Evolutionary conservation across 805 yeast genomes (phyloP).

Genomic region (Tetrapisispora namnaoensis): DNA sequence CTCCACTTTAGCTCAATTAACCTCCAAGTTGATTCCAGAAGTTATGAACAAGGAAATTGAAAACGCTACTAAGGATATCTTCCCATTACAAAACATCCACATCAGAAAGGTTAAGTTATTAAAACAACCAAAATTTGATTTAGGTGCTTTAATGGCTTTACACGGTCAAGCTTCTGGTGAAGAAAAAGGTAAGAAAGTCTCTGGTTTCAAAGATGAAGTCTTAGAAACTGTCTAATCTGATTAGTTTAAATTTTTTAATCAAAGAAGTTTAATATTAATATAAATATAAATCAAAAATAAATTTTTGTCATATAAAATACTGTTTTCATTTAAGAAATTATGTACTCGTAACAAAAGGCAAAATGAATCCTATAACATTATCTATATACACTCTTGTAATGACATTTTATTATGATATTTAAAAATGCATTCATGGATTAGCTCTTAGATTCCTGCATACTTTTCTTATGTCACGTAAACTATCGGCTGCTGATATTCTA

Average conservation of each 20-base stretch:
- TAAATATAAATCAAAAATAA: slow-evolving; percentile 3
- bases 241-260: slow-evolving; percentile 3
- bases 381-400: too few species aligned
- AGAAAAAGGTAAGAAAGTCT: slow-evolving; percentile 96
- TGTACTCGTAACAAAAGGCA: too few species aligned
- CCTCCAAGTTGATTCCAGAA: slow-evolving; percentile 96
- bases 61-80: slow-evolving; percentile 88
- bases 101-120: slow-evolving; percentile 97
- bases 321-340: too few species aligned
- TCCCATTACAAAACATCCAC: slow-evolving; percentile 97
- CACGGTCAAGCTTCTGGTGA: slow-evolving; percentile 94
- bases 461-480: too few species aligned
- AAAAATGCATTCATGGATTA: too few species aligned
- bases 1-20: slow-evolving; percentile 92
- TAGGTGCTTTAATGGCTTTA: slow-evolving; percentile 89
- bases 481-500: too few species aligned
- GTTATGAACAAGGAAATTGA: slow-evolving; percentile 98
- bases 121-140: slow-evolving; percentile 97
- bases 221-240: slow-evolving; percentile 82
- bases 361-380: too few species aligned
- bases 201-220: slow-evolving; percentile 97
- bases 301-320: slow-evolving; percentile 3
- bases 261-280: slow-evolving; percentile 2
- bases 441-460: too few species aligned
- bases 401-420: too few species aligned